A percentile compares a stretch with the other conserved stretches of the same genome.
These are phyloP conservation scores for Komagataella ulmi DNA, from an alignment of 805 yeast species.

Conservation along the genomic window DNA sequence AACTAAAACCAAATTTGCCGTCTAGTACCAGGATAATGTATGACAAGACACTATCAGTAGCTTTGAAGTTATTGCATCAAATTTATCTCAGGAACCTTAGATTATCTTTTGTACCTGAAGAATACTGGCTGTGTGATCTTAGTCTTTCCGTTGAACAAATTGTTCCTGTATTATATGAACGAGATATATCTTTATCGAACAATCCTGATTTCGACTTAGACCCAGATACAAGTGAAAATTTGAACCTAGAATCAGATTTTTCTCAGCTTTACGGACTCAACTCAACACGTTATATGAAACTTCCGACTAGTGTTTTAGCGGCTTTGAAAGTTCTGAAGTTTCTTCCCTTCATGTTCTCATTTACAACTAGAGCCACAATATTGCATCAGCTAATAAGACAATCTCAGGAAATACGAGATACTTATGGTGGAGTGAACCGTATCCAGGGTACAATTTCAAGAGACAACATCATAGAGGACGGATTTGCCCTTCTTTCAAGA, in stretches of 20 bases:
- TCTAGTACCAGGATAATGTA: not conserved
- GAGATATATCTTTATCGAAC: not conserved
- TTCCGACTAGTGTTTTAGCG: not conserved
- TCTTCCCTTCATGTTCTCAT: conserved; percentile 72
- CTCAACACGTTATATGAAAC: not conserved
- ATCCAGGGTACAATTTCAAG: conserved; percentile 49
- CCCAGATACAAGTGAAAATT: not conserved
- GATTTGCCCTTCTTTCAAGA: conserved; percentile 43
- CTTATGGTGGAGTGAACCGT: conserved; percentile 11
- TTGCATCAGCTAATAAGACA: conserved; percentile 49
- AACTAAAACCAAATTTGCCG: not conserved
- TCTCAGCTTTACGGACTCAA: not conserved
- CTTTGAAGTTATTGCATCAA: not conserved
- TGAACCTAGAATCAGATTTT: not conserved
- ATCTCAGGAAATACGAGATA: conserved; percentile 25
- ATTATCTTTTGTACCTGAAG: not conserved
- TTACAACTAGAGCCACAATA: conserved; percentile 57
- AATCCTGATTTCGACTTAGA: not conserved
- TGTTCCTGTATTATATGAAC: not conserved
- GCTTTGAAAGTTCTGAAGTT: conserved; percentile 22
- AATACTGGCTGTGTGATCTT: not conserved
- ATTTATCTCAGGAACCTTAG: not conserved
- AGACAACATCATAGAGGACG: conserved; percentile 62
- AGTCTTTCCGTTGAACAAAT: not conserved
- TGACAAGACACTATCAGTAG: not conserved